A percentile compares a stretch with the other conserved stretches of the same genome.
Conservation (phyloP, 441 rosid genomes). For the Raphanus hybrid region DNA sequence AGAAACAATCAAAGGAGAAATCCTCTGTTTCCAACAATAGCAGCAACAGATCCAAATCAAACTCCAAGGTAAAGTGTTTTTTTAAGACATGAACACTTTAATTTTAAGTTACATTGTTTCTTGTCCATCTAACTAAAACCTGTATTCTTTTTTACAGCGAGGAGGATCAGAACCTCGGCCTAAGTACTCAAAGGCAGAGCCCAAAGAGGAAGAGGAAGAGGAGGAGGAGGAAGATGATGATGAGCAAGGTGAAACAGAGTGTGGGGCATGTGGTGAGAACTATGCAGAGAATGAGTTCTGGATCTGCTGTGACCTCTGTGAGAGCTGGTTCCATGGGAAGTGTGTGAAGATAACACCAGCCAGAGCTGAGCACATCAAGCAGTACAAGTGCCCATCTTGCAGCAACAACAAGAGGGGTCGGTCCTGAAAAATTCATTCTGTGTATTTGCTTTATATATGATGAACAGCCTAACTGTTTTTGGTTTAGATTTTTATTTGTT, state of each 20-base stretch:
- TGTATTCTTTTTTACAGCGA: constrained; percentile 44
- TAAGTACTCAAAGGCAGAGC: constrained; percentile 45
- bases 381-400: constrained; percentile 74
- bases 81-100: background rate
- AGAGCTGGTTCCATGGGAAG: constrained; percentile 73
- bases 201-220: constrained; percentile 27
- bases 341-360: constrained; percentile 78
- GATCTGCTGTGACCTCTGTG: constrained; percentile 74
- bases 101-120: background rate
- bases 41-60: constrained; percentile 60
- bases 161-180: constrained; percentile 50
- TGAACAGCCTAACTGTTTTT: constrained; percentile 51
- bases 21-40: constrained; percentile 59
- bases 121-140: background rate
- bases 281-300: constrained; percentile 68
- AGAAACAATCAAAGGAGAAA: constrained; percentile 57
- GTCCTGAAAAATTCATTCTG: constrained; percentile 37
- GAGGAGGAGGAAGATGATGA: constrained; percentile 57
- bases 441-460: constrained; percentile 44
- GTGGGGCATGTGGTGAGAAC: constrained; percentile 78
- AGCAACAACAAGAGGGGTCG: constrained; percentile 59
- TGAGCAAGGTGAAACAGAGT: constrained; percentile 68
- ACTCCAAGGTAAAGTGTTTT: constrained; percentile 49
- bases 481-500: constrained; percentile 50
- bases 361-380: constrained; percentile 69